These are phyloP conservation scores for Aspergillus carbonarius DNA, from an alignment of 2,329 filamentous ascomycete genomes.

Conservation along the genomic window DNA sequence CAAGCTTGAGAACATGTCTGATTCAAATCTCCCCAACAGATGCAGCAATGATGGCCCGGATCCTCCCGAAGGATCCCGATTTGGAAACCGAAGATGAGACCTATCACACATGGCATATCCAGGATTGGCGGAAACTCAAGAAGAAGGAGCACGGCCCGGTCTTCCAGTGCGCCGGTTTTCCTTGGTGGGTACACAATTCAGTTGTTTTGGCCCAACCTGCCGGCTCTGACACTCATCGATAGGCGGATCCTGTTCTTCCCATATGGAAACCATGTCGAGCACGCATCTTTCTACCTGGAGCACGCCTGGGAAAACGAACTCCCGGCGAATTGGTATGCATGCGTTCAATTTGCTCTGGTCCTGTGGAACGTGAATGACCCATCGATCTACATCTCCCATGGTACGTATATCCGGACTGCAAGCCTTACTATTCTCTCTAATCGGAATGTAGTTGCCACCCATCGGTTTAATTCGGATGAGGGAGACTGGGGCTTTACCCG, in stretches of 20 bases:
- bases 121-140: slow-evolving; percentile 72
- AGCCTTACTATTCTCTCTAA: slow-evolving; percentile 7
- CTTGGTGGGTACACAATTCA: slow-evolving; percentile 65
- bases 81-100: slow-evolving; percentile 76
- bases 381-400: slow-evolving; percentile 72
- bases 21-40: slow-evolving; percentile 48
- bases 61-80: slow-evolving; percentile 74
- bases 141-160: slow-evolving; percentile 84
- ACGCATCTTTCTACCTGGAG: slow-evolving; percentile 92
- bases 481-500: slow-evolving; percentile 99
- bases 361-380: slow-evolving; percentile 94
- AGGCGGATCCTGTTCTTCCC: slow-evolving; percentile 96
- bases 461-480: slow-evolving; percentile 94
- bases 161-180: slow-evolving; percentile 82
- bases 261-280: slow-evolving; percentile 89
- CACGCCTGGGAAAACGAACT: slow-evolving; percentile 79
- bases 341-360: slow-evolving; percentile 91
- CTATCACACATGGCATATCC: slow-evolving; percentile 81
- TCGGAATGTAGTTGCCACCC: slow-evolving; percentile 65
- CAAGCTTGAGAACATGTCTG: slow-evolving; percentile 11
- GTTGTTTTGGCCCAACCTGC: not conserved
- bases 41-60: slow-evolving; percentile 80
- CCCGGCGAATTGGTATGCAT: slow-evolving; percentile 93
- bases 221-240: slow-evolving; percentile 24
- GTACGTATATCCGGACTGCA: slow-evolving; percentile 44